phyloP scores from a whole-genome alignment of 768 basidiomycete genomes.

The Russula dissimulans region DNA sequence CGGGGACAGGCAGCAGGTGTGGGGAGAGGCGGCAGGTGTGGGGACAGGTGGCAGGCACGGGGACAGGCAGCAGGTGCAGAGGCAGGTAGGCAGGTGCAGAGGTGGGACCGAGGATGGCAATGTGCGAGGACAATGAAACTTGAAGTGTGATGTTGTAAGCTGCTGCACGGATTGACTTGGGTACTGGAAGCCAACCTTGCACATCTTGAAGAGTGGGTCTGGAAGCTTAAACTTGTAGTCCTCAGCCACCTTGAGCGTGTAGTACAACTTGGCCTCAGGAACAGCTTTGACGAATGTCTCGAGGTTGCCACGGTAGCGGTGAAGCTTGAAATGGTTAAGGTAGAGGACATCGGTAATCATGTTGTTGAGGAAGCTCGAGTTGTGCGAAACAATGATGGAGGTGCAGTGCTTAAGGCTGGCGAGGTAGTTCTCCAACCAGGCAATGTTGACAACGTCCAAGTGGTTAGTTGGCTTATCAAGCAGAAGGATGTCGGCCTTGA shows the following conservation, averaged over 20 bases:
- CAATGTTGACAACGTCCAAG: no score
- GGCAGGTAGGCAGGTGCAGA: no score
- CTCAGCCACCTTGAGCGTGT: slow-evolving; percentile 89
- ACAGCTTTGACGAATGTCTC: slow-evolving; percentile 90
- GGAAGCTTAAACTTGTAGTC: slow-evolving; percentile 99
- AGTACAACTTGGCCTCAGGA: slow-evolving; percentile 97
- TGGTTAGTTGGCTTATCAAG: no score
- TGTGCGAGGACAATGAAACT: slow-evolving; percentile 96
- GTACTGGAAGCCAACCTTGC: slow-evolving; percentile 96
- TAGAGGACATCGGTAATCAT: slow-evolving; percentile 97
- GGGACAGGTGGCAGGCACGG: no score
- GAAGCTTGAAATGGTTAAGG: slow-evolving; percentile 96
- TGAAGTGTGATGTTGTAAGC: slow-evolving; percentile 92
- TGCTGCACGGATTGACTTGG: slow-evolving; percentile 79
- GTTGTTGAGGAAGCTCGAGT: slow-evolving; percentile 96
- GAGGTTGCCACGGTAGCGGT: slow-evolving; percentile 91
- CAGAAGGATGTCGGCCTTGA: no score
- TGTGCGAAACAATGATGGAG: slow-evolving; percentile 97
- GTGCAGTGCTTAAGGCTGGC: slow-evolving; percentile 82
- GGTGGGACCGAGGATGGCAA: slow-evolving; percentile 96
- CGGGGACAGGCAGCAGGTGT: no score
- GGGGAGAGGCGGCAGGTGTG: no score
- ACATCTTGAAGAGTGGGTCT: slow-evolving; percentile 96
- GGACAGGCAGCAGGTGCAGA: no score
- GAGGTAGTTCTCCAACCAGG: slow-evolving; percentile 93